Conservation (phyloP, 2,329 filamentous ascomycete genomes). For the Colletotrichum sp. region DNA sequence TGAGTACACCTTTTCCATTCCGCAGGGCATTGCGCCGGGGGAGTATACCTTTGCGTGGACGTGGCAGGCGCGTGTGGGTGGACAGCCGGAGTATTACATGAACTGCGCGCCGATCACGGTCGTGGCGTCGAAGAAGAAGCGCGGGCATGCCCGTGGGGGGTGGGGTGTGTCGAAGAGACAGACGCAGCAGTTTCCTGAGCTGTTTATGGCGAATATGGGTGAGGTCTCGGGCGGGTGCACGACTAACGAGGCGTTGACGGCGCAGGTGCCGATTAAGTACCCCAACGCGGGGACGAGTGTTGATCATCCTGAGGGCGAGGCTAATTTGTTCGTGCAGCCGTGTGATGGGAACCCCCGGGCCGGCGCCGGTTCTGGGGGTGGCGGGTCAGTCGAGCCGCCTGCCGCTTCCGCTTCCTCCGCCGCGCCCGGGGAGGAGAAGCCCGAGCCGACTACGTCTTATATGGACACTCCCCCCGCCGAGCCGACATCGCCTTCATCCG, state of each 20-base stretch:
- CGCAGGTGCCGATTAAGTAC: not conserved
- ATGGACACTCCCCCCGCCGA: not conserved
- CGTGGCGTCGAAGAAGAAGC: not conserved
- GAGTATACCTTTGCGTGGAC: constrained; percentile 18
- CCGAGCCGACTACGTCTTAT: not conserved
- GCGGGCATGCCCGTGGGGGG: not conserved
- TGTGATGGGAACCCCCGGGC: constrained; percentile 8
- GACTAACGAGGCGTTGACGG: constrained; percentile 6
- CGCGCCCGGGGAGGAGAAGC: not conserved
- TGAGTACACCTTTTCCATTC: constrained; percentile 7
- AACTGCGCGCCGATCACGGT: constrained; percentile 17
- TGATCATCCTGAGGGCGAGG: not conserved
- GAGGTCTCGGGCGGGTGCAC: constrained; percentile 4
- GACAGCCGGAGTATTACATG: constrained; percentile 15
- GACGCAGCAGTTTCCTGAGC: not conserved
- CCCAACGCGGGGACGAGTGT: not conserved
- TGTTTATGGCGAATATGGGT: constrained; percentile 16
- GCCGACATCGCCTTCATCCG: not conserved
- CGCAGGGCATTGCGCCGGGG: constrained; percentile 1
- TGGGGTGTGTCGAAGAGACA: not conserved
- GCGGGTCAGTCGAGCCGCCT: not conserved
- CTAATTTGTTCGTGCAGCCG: constrained; percentile 7
- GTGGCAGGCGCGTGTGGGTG: constrained; percentile 5
- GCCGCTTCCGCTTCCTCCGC: not conserved
- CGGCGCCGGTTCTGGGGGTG: not conserved